Base-by-base conservation (phyloP, 148 eudicot genomes). In the Nepenthes mirabilis region DNA sequence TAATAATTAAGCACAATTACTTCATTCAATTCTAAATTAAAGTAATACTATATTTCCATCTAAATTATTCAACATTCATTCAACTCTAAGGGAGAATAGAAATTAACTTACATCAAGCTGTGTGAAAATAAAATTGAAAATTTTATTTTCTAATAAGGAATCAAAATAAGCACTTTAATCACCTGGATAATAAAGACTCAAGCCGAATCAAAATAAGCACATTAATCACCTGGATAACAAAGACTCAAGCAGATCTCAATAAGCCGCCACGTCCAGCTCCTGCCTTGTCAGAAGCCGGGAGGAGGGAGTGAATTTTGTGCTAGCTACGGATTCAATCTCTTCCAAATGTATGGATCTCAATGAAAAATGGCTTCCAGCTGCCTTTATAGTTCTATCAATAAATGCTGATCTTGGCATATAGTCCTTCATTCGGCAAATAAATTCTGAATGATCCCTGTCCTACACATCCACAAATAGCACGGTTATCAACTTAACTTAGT, bases 391-490 rank as follows among this genome's bases (percentile, higher is more conserved):
- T 81, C 73, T 61, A 35, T 66, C 82, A 33, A 87, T 81, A 65
- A 90, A 90, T 37, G 59, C 61, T 34, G 78, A 55, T 48, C 91
- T 82, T 49, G 87, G 65, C 52, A 90, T 36, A 63, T 80, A 67
- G 63, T 87, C 97, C 77, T 82, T 87, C 85, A 90, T 76, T 43
- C 89, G 82, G 60, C 91, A 90, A 36, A 87, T 72, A 47, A 87
- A 90, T 14, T 90, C 91, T 65, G 78, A 65, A 65, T 90, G 97
- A 58, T 72, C 63, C 80, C 95, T 87, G 33, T 83, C 85, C 95
- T 90, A 67, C 36, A 63, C 64, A 65, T 23, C 48, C 70, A 58
- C 53, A 49, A 47, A 47, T 6, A 14, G 53, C 50, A 32, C 23
- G 36, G 36, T 2, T 3, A 52, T 52, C 2, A 52, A 32, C 14